Percentiles rank a stretch among this genome's conserved stretches.
phyloP scores from a whole-genome alignment of 305 asterid species.

The Fraxinus paxiana region DNA sequence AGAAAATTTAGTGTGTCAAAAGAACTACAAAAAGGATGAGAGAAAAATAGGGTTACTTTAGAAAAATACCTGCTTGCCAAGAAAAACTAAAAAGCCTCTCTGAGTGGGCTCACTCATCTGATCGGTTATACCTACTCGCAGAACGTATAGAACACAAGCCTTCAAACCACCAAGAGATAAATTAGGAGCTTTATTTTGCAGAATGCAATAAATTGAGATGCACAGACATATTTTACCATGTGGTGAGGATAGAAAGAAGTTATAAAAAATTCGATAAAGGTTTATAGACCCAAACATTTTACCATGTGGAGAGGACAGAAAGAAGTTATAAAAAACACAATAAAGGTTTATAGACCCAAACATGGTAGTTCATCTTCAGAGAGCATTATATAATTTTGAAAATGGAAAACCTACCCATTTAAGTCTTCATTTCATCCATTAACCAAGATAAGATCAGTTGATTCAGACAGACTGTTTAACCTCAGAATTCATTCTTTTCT shows the following conservation, averaged over 20 bases:
- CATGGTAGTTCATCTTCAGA: slow-evolving; percentile 7
- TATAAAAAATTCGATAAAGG: slow-evolving; percentile 21
- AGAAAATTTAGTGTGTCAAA: slow-evolving; percentile 2
- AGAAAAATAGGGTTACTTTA: slow-evolving; percentile 22
- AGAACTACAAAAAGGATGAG: slow-evolving; percentile 6
- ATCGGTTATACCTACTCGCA: slow-evolving; percentile 91
- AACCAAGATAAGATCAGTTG: not conserved
- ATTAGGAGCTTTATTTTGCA: slow-evolving; percentile 35
- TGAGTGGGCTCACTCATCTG: slow-evolving; percentile 98
- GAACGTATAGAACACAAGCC: slow-evolving; percentile 93
- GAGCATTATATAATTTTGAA: slow-evolving; percentile 11
- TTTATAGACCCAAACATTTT: slow-evolving; percentile 14
- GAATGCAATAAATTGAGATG: slow-evolving; percentile 6
- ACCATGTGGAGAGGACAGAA: slow-evolving; percentile 22
- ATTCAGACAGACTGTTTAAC: not conserved
- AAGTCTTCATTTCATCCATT: not conserved
- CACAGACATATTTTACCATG: slow-evolving; percentile 23
- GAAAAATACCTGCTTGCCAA: slow-evolving; percentile 75
- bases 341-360: slow-evolving; percentile 19
- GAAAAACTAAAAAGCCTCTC: slow-evolving; percentile 76
- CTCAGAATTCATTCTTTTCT: not conserved
- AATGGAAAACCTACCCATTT: not conserved
- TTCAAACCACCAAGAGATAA: slow-evolving; percentile 44
- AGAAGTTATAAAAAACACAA: slow-evolving; percentile 14
- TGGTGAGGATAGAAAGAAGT: slow-evolving; percentile 16